Base-by-base conservation (phyloP, 331 rosid genomes). In the Phaseolus coccineus region DNA sequence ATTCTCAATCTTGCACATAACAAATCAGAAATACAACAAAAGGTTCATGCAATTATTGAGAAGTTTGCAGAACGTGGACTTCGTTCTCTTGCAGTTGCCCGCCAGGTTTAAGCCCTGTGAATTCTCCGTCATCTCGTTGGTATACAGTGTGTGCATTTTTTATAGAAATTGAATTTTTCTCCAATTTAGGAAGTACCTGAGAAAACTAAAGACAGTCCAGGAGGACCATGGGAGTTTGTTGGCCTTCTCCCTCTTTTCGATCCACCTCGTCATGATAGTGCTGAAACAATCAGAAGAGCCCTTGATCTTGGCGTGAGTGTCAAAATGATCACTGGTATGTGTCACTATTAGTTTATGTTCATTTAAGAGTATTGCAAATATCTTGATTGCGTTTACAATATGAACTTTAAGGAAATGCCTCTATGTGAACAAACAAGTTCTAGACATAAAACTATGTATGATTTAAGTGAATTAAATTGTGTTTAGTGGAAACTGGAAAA, bases 191-290 rank as follows among this genome's bases (percentile, higher is more conserved):
- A 85, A 89, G 97, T 92, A 63, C 93, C 88, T 31, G 88, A 79
- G 33, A 86, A 91, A 62, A 88, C n/a, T 77, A 92, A 90, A 71
- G 93, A 90, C 14, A 88, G 90, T 84, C 79, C 81, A 61, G 94
- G 94, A 71, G 90, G 94, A 37, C 94, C 94, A 22, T 92, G 97
- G 97, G 90, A 92, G 82, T 92, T 92, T 77, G 90, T 87, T 70
- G 97, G 88, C 24, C 91, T 92, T 84, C 94, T 92, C 58, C 94
- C 94, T 22, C 86, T 90, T 44, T 92, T 90, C 5, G 97, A 92
- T 42, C 97, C 94, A 84, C 97, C 97, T 31, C 91, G 93, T 64
- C 97, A 90, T 82, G 97, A 90, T 76, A 92, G 97, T 33, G 94
- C 87, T 6, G 93, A 92, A 87, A 92, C 97, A 76, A 92, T 92